phyloP scores from a whole-genome alignment of 2,329 filamentous ascomycete genomes.

The Sordariomycetes sp. region DNA sequence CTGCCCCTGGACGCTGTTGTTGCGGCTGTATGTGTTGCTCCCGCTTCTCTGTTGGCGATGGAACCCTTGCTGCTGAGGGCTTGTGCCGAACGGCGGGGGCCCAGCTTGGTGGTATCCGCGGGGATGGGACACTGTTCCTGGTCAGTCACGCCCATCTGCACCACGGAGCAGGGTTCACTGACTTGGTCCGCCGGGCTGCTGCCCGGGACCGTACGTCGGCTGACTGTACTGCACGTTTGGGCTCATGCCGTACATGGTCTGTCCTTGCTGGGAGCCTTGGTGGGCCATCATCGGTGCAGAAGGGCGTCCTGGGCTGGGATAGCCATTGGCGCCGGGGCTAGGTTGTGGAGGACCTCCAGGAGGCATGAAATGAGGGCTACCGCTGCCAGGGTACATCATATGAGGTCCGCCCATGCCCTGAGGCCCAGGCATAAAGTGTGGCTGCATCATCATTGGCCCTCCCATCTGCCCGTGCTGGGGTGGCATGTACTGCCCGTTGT shows the following conservation, averaged over 20 bases:
- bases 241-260: slow-evolving; percentile 68
- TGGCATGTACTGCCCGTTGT: slow-evolving; percentile 60
- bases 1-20: slow-evolving; percentile 33
- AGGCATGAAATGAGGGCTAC: slow-evolving; percentile 55
- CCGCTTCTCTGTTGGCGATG: slow-evolving; percentile 48
- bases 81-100: slow-evolving; percentile 55
- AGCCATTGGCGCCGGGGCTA: slow-evolving; percentile 63
- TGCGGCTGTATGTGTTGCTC: slow-evolving; percentile 45
- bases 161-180: slow-evolving; percentile 34
- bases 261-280: slow-evolving; percentile 87
- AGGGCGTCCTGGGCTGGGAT: slow-evolving; percentile 78
- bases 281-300: slow-evolving; percentile 86
- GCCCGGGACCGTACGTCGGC: slow-evolving; percentile 61
- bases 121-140: slow-evolving; percentile 46
- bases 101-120: slow-evolving; percentile 51
- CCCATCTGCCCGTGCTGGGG: slow-evolving; percentile 65
- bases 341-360: slow-evolving; percentile 45
- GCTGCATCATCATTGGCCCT: slow-evolving; percentile 74
- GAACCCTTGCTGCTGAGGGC: slow-evolving; percentile 52
- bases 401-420: slow-evolving; percentile 63
- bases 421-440: slow-evolving; percentile 66
- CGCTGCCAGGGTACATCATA: slow-evolving; percentile 77
- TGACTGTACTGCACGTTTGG: slow-evolving; percentile 67
- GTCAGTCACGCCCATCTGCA: slow-evolving; percentile 22
- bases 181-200: slow-evolving; percentile 60